Percentiles rank a stretch among this genome's conserved stretches.
Conservation (phyloP, 352 stramenopile genomes). For the Blastocystis hominis region DNA sequence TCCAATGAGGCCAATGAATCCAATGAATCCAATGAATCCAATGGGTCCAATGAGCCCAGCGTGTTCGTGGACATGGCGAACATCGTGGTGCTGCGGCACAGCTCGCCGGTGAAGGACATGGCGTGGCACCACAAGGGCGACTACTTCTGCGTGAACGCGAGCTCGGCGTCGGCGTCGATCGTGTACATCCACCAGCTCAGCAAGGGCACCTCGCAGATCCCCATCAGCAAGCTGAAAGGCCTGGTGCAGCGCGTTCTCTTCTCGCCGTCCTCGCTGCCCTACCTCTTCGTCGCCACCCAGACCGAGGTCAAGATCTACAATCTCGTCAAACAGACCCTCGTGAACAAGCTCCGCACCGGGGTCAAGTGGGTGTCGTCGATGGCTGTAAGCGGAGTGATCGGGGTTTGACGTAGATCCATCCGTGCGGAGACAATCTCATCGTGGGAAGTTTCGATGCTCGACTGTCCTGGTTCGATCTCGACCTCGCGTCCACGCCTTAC, state of each 20-base stretch:
- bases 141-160: slow-evolving; percentile 86
- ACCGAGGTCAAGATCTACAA: slow-evolving; percentile 95
- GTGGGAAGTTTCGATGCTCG: slow-evolving; percentile 90
- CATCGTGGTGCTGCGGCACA: neutral
- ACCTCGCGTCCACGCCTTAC: slow-evolving; percentile 89
- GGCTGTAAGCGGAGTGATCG: slow-evolving; percentile 63
- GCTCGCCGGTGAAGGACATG: slow-evolving; percentile 67
- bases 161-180: slow-evolving; percentile 66
- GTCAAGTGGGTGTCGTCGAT: slow-evolving; percentile 98
- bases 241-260: slow-evolving; percentile 87
- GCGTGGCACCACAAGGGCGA: slow-evolving; percentile 96
- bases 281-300: slow-evolving; percentile 98
- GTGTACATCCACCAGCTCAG: slow-evolving; percentile 96
- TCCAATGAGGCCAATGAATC: no score
- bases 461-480: slow-evolving; percentile 97
- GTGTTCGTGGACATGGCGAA: neutral
- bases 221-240: slow-evolving; percentile 84
- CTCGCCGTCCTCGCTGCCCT: slow-evolving; percentile 88
- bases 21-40: no score
- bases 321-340: slow-evolving; percentile 86
- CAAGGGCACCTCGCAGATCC: slow-evolving; percentile 87
- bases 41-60: neutral
- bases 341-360: slow-evolving; percentile 92
- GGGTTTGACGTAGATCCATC: slow-evolving; percentile 70
- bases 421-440: slow-evolving; percentile 94